phyloP scores from a whole-genome alignment of 371 early-diverging fungal genomes.

The Actinomortierella wolfii region DNA sequence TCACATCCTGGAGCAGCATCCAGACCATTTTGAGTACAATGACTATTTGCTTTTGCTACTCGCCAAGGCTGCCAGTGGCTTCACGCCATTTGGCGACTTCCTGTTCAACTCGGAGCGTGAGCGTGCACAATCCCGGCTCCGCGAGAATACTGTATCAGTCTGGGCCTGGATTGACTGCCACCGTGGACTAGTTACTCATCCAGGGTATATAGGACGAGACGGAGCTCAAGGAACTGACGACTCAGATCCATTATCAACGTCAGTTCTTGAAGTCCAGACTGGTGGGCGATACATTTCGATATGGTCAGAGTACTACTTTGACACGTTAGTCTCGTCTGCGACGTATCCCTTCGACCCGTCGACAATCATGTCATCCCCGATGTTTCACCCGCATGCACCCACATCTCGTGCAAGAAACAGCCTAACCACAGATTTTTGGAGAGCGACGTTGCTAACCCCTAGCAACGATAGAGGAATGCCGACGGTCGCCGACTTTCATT shows the following conservation, averaged over 20 bases:
- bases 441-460: conserved; percentile 5
- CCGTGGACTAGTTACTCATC: conserved; percentile 34
- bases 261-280: conserved; percentile 27
- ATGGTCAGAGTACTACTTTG: conserved; percentile 41
- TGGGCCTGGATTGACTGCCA: conserved; percentile 46
- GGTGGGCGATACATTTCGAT: conserved; percentile 28
- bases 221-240: not conserved
- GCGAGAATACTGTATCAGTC: conserved; percentile 40
- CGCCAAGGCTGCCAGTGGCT: conserved; percentile 40
- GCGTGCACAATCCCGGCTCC: conserved; percentile 18
- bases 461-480: not conserved
- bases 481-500: not conserved
- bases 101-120: conserved; percentile 48
- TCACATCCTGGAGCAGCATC: conserved; percentile 46
- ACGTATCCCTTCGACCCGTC: conserved; percentile 27
- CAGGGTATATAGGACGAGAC: conserved; percentile 7
- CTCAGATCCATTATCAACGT: not conserved
- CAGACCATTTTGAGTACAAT: conserved; percentile 47
- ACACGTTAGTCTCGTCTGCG: conserved; percentile 7
- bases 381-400: not conserved
- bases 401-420: not conserved
- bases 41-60: conserved; percentile 45
- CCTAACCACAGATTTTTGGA: conserved; percentile 15
- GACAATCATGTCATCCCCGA: conserved; percentile 7
- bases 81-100: conserved; percentile 49